Evolutionary conservation across 768 basidiomycete genomes (phyloP), one percentile per base, ranked within the genome.

Genomic region (Mycena belliarum): DNA sequence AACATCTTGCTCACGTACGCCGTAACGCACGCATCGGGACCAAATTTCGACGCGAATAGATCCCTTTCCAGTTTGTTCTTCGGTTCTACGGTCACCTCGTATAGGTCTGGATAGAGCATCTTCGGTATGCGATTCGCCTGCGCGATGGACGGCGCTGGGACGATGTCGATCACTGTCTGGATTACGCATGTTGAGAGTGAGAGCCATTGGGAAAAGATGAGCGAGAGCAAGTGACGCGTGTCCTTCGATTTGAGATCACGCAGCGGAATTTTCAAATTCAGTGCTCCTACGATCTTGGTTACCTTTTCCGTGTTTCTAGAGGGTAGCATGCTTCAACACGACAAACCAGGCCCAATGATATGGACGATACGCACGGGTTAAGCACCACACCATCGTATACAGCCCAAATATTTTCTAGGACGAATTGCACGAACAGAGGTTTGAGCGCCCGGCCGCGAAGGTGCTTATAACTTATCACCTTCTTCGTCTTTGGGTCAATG

Each of bases 1-100:
- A 98, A 98, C 96, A 98, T 99, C 72, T 98, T 99, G 80, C 93
- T 96, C 45, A 98, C 90, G 71, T 95, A 97, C 7, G 88, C 96
- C 16, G 87, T 83, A 14, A 94, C 78, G 55, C 74, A 83, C 0
- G 88, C 86, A 7, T 79, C 77, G 1, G 81, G 62, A 1, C 66
- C 76, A 2, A 82, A 79, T 51, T 84, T 83, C 41, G 94, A 91
- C 0, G 81, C 70, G 72, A 88, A 98, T 16, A 98, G 75, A 58
- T 91, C 90, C 59, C 78, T 75, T 68, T 99, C 95, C n/a, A 96
- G 76, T 65, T 88, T 87, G 70, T 87, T 90, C 65, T 84, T 85
- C 9, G 94, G 86, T 37, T 78, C 70, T 15, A 85, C 68, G 2
- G 76, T 81, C 12, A 78, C 66, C 61, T 87, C 86, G 49, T 83